phyloP scores from a whole-genome alignment of 2,329 filamentous ascomycete species.

The Botrytis medusae region DNA sequence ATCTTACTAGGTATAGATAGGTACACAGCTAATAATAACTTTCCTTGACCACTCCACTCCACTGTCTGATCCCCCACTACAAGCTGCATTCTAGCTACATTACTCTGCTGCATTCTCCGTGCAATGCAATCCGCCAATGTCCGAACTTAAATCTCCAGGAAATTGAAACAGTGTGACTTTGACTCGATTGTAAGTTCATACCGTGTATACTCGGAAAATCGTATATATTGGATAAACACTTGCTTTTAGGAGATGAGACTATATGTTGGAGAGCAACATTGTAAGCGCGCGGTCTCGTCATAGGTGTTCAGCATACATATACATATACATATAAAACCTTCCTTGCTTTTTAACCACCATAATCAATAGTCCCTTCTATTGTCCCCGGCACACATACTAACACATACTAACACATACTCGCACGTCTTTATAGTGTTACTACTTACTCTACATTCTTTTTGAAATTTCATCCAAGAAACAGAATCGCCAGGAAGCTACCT shows the following conservation, averaged over 20 bases:
- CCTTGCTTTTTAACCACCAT: slow-evolving; percentile 1
- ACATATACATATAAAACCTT: neutral
- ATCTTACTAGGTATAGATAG: neutral
- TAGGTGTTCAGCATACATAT: neutral
- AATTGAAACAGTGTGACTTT: neutral
- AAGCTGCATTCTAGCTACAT: neutral
- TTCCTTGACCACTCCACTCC: neutral
- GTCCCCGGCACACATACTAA: neutral
- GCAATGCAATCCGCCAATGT: neutral
- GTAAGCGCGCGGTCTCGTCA: neutral
- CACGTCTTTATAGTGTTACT: neutral
- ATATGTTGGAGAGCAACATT: neutral
- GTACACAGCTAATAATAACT: neutral
- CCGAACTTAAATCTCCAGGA: neutral
- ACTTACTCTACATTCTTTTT: neutral
- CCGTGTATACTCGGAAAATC: neutral
- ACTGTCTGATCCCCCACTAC: neutral
- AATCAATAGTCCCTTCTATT: slow-evolving; percentile 2
- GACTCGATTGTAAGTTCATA: neutral
- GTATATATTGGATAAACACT: neutral
- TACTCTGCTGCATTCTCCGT: neutral
- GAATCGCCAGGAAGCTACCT: neutral
- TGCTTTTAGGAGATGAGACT: neutral
- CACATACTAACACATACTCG: too few species aligned
- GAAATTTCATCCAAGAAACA: too few species aligned